Evolutionary conservation across 2,329 filamentous ascomycete species (phyloP).

Genomic region (Corynespora cassiicola): DNA sequence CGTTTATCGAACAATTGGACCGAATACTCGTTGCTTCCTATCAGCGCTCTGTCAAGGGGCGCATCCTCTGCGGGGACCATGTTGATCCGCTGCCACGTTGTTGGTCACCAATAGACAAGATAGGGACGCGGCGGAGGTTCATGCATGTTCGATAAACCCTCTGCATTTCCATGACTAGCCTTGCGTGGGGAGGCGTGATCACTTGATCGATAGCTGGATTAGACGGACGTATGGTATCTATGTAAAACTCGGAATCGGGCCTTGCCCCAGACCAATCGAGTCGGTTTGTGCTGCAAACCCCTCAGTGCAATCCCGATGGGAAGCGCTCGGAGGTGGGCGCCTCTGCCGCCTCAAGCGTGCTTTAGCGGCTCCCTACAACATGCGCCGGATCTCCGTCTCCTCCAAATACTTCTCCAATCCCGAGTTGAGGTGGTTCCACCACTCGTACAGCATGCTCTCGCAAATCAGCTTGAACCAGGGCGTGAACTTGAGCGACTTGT

Average conservation of each 20-base stretch:
- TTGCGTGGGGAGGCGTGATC: slow-evolving; percentile 27
- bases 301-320: too few species aligned
- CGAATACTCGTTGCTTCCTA: too few species aligned
- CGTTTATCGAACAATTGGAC: too few species aligned
- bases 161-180: slow-evolving; percentile 27
- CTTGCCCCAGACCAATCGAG: slow-evolving; percentile 19
- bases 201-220: slow-evolving; percentile 29
- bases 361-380: slow-evolving; percentile 56
- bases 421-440: slow-evolving; percentile 87
- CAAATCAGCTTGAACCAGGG: slow-evolving; percentile 99
- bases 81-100: slow-evolving; percentile 20
- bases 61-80: slow-evolving; percentile 6
- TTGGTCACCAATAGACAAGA: slow-evolving; percentile 22
- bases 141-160: slow-evolving; percentile 27
- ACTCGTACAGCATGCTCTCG: slow-evolving; percentile 95
- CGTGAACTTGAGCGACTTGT: slow-evolving; percentile 83
- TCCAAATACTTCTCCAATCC: slow-evolving; percentile 85
- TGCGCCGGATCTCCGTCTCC: slow-evolving; percentile 86
- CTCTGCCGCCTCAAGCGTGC: too few species aligned
- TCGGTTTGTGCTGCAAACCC: slow-evolving; percentile 13
- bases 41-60: too few species aligned
- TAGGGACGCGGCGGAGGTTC: slow-evolving; percentile 21
- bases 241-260: slow-evolving; percentile 22
- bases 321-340: too few species aligned
- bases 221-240: slow-evolving; percentile 33